phyloP scores from a whole-genome alignment of 2,329 filamentous ascomycete genomes.

The Aspergillus sp. region DNA sequence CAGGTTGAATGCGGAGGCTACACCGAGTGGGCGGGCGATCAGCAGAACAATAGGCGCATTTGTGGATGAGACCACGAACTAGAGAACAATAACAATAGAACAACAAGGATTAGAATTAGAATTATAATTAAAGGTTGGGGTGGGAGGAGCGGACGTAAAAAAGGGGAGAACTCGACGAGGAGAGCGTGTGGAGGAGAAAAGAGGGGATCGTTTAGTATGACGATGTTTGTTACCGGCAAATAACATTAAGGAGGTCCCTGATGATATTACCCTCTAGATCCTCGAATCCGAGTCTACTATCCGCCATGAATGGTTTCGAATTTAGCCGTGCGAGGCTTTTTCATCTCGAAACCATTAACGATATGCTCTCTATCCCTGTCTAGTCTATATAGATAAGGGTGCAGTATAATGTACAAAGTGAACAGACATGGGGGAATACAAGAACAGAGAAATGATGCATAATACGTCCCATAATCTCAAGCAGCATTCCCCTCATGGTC shows the following conservation, averaged over 20 bases:
- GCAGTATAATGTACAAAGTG: too few species aligned
- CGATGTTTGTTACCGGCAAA: background rate
- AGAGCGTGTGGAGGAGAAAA: background rate
- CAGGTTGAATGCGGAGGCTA: conserved; percentile 19
- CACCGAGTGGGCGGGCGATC: conserved; percentile 17
- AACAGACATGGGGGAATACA: background rate
- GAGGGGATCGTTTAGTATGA: background rate
- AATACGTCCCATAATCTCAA: background rate
- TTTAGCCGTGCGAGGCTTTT: too few species aligned
- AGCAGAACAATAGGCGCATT: conserved; percentile 6
- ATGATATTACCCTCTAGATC: too few species aligned
- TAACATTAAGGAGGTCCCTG: too few species aligned
- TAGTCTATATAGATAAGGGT: conserved; percentile 9
- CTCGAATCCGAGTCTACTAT: too few species aligned
- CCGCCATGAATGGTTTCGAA: too few species aligned
- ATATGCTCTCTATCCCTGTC: conserved; percentile 1
- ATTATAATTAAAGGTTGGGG: background rate
- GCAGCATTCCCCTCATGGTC: conserved; percentile 13
- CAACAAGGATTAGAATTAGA: background rate
- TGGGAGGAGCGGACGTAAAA: background rate
- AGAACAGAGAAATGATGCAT: background rate
- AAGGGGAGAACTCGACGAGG: conserved; percentile 8
- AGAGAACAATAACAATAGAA: background rate
- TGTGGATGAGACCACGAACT: background rate
- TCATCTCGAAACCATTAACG: too few species aligned